These are phyloP conservation scores for Teratosphaeria pseudoeucalypti DNA, from an alignment of 2,329 filamentous ascomycete genomes.

Conservation along the genomic window DNA sequence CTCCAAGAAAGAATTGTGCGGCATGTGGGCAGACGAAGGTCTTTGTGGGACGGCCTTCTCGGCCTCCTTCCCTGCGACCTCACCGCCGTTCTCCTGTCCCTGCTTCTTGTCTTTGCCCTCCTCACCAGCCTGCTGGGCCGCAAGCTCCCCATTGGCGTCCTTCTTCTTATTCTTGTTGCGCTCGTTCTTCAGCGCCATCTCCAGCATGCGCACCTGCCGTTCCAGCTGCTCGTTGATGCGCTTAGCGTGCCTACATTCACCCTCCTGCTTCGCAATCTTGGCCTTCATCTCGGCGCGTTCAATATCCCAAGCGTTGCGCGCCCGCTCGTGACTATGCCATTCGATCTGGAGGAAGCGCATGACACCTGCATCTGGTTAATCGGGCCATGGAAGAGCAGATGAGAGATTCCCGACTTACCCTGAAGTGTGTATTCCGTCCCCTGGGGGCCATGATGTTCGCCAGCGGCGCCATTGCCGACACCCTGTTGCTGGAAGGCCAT, in stretches of 20 bases:
- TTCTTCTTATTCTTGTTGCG: slow-evolving; percentile 48
- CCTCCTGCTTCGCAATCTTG: slow-evolving; percentile 87
- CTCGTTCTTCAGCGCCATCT: slow-evolving; percentile 78
- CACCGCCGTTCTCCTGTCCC: slow-evolving; percentile 4
- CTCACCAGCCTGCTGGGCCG: slow-evolving; percentile 13
- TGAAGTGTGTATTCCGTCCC: slow-evolving; percentile 65
- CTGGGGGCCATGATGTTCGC: slow-evolving; percentile 39
- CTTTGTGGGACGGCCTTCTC: not conserved
- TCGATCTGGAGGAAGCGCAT: slow-evolving; percentile 99
- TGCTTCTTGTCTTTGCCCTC: slow-evolving; percentile 27
- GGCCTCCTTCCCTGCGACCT: not conserved
- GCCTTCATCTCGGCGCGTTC: slow-evolving; percentile 98
- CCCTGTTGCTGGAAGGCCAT: slow-evolving; percentile 63
- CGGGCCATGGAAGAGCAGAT: not conserved
- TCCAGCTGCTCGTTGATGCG: slow-evolving; percentile 80
- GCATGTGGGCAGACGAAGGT: slow-evolving; percentile 24
- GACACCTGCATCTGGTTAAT: slow-evolving; percentile 52
- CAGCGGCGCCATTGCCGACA: slow-evolving; percentile 44
- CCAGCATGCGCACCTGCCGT: slow-evolving; percentile 81
- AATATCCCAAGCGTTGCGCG: slow-evolving; percentile 97
- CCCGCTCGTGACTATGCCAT: slow-evolving; percentile 97
- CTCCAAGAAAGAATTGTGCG: slow-evolving; percentile 42
- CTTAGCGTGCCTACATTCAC: slow-evolving; percentile 75
- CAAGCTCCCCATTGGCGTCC: slow-evolving; percentile 9
- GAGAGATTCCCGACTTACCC: slow-evolving; percentile 38